Evolutionary conservation across 179 eudicot genomes (phyloP), one percentile per base, ranked within the genome.

Genomic region (Carnegiea gigantea): DNA sequence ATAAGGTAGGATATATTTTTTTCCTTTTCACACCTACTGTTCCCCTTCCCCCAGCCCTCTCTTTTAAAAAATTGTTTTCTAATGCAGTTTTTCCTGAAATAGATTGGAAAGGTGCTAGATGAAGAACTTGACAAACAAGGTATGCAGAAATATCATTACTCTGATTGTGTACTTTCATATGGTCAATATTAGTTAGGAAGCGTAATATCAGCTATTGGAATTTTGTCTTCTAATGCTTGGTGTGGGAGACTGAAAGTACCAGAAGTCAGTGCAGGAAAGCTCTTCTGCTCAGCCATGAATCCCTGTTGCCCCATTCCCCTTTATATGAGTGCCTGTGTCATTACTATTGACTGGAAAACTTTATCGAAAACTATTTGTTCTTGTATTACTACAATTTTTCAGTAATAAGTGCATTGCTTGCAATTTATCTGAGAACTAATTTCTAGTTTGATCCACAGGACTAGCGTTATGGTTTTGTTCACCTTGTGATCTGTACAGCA

Each of bases 71-170:
- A 30, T 67, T 64, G 38, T 49, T 36, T 21, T 62, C 65, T 78
- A 26, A 78, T 60, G n/a, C 24, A 46, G 20, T 77, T 48, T 60
- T 49, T 77, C 78, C 15, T 84, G 73, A 68, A 83, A 85, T 91
- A 93, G 97, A 94, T 93, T 80, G 97, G 91, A n/a, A 87, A 84
- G 68, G 94, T 84, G 76, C 86, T 93, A 83, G 97, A 92, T 83
- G 93, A 94, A 62, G 75, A 81, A 71, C 88, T 90, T 30, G 74
- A 68, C 23, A 91, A 87, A 86, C 91, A 89, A 83, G 98, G 98
- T 94, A 91, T 68, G 77, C 77, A 46, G 28, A 78, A n/a, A 17
- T 49, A 49, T 13, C 46, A 17, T 48, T 0, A 24, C 40, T 75
- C 72, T 78, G 33, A 20, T 43, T 53, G 44, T 51, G 57, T 51